A percentile compares a stretch with the other conserved stretches of the same genome.
These are phyloP conservation scores for Parietichytrium sp. DNA, from an alignment of 108 stramenopile genomes.

Conservation along the genomic window DNA sequence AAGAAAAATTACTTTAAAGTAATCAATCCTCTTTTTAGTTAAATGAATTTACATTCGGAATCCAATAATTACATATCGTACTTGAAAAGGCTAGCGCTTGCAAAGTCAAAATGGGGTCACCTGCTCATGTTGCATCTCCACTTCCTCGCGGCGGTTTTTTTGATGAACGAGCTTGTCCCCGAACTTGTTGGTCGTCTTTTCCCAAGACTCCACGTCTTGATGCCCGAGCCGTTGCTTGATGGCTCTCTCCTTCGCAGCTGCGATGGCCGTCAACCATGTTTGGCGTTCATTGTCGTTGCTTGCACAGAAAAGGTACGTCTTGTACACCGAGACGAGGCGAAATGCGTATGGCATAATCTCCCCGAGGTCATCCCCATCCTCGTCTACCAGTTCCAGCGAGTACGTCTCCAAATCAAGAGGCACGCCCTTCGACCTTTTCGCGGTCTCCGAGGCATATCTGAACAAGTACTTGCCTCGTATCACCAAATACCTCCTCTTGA, in stretches of 20 bases:
- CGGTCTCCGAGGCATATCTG: not conserved
- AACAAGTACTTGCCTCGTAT: constrained; percentile 27
- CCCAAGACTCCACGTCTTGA: not conserved
- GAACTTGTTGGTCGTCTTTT: not conserved
- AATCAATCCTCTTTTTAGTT: no score
- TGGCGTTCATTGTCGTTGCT: not conserved
- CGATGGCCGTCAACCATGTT: not conserved
- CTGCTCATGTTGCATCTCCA: constrained; percentile 19
- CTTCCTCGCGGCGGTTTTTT: not conserved
- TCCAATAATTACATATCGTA: no score
- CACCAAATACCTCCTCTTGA: constrained; percentile 9
- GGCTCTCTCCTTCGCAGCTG: not conserved
- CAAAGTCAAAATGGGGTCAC: no score
- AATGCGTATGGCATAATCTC: constrained; percentile 22
- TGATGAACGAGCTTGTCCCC: not conserved
- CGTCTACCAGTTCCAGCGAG: not conserved
- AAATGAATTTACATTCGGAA: no score
- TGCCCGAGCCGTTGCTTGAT: constrained; percentile 36
- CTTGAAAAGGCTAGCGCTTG: no score
- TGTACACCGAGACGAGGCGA: not conserved
- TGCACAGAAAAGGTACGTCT: not conserved
- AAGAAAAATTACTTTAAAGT: no score
- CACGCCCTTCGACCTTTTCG: not conserved
- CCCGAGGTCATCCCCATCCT: constrained; percentile 14
- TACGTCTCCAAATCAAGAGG: not conserved